These are phyloP conservation scores for Tolypocladium sp. DNA, from an alignment of 2,329 filamentous ascomycete genomes.

Conservation along the genomic window DNA sequence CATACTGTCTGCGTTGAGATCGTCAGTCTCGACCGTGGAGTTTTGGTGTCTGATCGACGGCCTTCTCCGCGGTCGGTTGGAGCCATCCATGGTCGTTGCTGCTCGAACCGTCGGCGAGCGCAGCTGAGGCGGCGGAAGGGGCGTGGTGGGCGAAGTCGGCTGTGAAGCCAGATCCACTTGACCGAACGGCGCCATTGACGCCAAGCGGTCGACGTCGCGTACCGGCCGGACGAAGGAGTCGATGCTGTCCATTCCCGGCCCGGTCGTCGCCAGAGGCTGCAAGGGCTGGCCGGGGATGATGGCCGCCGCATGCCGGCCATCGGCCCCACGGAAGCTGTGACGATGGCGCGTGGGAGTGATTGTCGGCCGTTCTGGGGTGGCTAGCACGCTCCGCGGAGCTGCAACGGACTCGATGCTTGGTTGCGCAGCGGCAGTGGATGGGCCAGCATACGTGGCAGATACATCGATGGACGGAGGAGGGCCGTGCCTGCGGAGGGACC, in stretches of 20 bases:
- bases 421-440: conserved; percentile 20
- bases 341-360: conserved; percentile 32
- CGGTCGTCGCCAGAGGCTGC: conserved; percentile 59
- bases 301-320: conserved; percentile 38
- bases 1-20: conserved; percentile 75
- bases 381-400: conserved; percentile 4
- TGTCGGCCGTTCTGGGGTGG: conserved; percentile 9
- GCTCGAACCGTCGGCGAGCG: conserved; percentile 45
- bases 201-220: conserved; percentile 72
- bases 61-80: conserved; percentile 53
- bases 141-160: conserved; percentile 84
- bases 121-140: conserved; percentile 57
- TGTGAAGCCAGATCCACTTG: conserved; percentile 70
- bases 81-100: conserved; percentile 41
- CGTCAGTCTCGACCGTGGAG: conserved; percentile 84
- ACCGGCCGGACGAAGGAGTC: conserved; percentile 75
- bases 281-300: conserved; percentile 36
- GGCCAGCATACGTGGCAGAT: conserved; percentile 32
- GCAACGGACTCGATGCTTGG: conserved; percentile 12
- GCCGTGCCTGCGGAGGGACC: conserved; percentile 63
- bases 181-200: conserved; percentile 67
- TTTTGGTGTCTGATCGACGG: conserved; percentile 85
- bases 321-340: conserved; percentile 40
- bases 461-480: conserved; percentile 64
- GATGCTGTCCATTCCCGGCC: conserved; percentile 57